phyloP scores from a whole-genome alignment of 371 early-diverging fungal species.

The Circinella umbellata region DNA sequence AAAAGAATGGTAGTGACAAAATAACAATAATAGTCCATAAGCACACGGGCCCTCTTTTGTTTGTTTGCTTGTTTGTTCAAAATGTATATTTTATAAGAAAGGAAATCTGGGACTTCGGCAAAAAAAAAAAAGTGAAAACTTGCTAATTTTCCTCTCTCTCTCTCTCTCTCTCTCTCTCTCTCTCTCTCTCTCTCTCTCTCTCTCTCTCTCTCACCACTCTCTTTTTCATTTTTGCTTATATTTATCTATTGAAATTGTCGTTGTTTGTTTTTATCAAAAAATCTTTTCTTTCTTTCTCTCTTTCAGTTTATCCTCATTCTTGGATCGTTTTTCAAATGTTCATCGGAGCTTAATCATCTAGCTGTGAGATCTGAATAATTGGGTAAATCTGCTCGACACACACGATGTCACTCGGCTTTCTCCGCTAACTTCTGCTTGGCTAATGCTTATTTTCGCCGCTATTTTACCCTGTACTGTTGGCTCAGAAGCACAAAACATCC shows the following conservation, averaged over 20 bases:
- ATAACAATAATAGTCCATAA: too few species aligned
- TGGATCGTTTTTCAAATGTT: neutral
- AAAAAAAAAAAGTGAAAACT: too few species aligned
- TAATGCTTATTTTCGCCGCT: conserved; percentile 10
- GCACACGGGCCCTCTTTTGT: too few species aligned
- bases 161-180: neutral
- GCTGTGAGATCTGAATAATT: neutral
- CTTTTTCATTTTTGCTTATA: too few species aligned
- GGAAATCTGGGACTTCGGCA: neutral
- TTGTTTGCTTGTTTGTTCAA: neutral
- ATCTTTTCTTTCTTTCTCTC: neutral
- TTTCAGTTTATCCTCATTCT: conserved; percentile 1
- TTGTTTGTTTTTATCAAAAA: too few species aligned
- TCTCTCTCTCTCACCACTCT: neutral
- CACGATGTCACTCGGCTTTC: conserved; percentile 11
- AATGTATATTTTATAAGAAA: neutral
- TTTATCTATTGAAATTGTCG: too few species aligned
- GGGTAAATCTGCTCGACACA: neutral
- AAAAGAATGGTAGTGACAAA: neutral
- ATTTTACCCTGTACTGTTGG: neutral
- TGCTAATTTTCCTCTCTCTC: neutral
- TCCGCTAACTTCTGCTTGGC: conserved; percentile 15
- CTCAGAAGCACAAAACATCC: neutral
- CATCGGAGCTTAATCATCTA: neutral
- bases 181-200: neutral